Evolutionary conservation across 805 yeast species (phyloP).

Genomic region (Teunomyces funiuensis): DNA sequence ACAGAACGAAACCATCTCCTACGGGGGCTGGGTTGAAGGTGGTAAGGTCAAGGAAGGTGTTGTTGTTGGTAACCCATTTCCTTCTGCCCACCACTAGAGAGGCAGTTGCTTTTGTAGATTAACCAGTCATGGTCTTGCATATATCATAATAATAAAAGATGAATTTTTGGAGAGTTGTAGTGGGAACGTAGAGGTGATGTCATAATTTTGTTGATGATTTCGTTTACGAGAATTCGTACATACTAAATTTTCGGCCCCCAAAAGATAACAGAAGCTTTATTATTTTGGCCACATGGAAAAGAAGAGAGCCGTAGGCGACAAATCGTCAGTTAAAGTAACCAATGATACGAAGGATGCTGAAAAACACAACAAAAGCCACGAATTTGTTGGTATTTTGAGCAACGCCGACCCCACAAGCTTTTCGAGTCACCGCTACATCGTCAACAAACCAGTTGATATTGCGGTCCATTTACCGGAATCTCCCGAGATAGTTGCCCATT

Average conservation of each 20-base stretch:
- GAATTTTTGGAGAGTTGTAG: no score
- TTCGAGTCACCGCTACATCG: neutral
- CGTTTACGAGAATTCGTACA: no score
- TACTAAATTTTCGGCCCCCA: no score
- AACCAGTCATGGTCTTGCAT: conserved; percentile 8
- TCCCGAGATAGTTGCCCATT: conserved; percentile 20
- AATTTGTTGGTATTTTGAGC: neutral
- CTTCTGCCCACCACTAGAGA: conserved; percentile 38
- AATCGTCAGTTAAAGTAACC: no score
- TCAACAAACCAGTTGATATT: neutral
- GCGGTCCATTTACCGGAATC: conserved; percentile 10
- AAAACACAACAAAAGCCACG: neutral
- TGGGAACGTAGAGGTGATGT: no score
- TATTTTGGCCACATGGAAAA: no score
- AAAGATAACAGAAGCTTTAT: no score
- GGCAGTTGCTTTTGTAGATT: conserved; percentile 8
- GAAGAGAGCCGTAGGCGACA: no score
- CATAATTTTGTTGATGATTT: no score
- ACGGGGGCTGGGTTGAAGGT: conserved; percentile 78
- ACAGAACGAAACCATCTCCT: conserved; percentile 47
- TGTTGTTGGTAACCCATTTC: conserved; percentile 61
- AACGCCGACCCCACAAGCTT: neutral
- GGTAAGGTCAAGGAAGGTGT: conserved; percentile 61
- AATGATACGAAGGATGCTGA: no score
- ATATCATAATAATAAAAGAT: conserved; percentile 6